Percentiles rank a stretch among this genome's conserved stretches.
Conservation (phyloP, 495 filamentous ascomycete species). For the Pyronema omphalodes region DNA sequence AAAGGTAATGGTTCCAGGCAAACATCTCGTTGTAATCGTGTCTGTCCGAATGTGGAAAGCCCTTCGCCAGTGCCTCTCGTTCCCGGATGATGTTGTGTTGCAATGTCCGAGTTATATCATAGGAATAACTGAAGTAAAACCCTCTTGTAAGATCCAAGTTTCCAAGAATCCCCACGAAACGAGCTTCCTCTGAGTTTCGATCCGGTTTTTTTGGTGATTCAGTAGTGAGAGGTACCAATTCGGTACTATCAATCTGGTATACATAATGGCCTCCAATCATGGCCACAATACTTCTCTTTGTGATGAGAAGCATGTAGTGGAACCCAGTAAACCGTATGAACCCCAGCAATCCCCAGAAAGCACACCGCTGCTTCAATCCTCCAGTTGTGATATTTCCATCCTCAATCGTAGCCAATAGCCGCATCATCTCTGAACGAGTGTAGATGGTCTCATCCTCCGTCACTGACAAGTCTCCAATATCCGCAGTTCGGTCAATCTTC, state of each 20-base stretch:
- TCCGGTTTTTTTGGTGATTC: conserved; percentile 48
- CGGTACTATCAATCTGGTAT: conserved; percentile 90
- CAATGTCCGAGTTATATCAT: conserved; percentile 82
- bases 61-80: conserved; percentile 45
- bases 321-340: conserved; percentile 90
- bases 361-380: conserved; percentile 78
- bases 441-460: conserved; percentile 91
- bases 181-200: conserved; percentile 66
- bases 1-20: conserved; percentile 85
- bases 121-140: conserved; percentile 98
- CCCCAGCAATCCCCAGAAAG: conserved; percentile 80
- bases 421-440: conserved; percentile 78
- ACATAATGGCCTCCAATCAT: conserved; percentile 92
- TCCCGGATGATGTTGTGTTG: conserved; percentile 84
- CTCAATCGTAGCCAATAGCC: conserved; percentile 82
- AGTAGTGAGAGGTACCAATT: conserved; percentile 66
- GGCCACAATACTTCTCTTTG: conserved; percentile 85
- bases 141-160: conserved; percentile 77
- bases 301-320: conserved; percentile 96
- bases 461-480: conserved; percentile 62
- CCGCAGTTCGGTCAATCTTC: conserved; percentile 80
- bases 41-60: conserved; percentile 35
- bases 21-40: conserved; percentile 86
- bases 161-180: conserved; percentile 73
- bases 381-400: conserved; percentile 84